Base-by-base conservation (phyloP, 1,284 basidiomycete species). In the Moesziomyces sp. region DNA sequence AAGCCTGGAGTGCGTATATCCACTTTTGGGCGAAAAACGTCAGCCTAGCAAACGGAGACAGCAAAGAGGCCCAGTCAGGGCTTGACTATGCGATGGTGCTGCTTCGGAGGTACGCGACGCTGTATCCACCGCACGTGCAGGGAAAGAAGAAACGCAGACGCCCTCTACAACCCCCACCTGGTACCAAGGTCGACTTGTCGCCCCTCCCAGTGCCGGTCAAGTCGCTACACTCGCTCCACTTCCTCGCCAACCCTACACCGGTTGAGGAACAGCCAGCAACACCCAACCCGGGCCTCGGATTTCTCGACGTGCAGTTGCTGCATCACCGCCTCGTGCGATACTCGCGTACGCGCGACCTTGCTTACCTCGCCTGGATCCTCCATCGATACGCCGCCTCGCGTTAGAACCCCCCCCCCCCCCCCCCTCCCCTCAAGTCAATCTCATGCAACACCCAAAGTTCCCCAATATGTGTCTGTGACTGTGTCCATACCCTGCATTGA, bases 241-340 rank as follows among this genome's bases (percentile, higher is more conserved):
- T 30, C 46, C 52, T 26, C 26, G 43, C 26, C 24, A n/a, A 24
- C 19, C 50, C 3, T 16, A 34, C 14, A 14, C 19, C 19, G 19
- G 45, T 21, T 14, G n/a, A 44, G 44, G 42, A 40, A 23, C 18
- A 58, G 52, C 38, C 24, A 19, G 14, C 23, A 45, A 24, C 28
- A n/a, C 14, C 19, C 10, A 55, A 7, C 0, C 78, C 78, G 1
- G 49, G 30, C 5, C 54, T 81, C 26, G 50, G 38, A 1, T 81
- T 81, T 28, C 24, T 64, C 13, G 78, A 81, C 40, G 52, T 79
- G 8, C 67, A 81, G 49, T 50, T 81, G 3, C 54, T 81, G 18
- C 78, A 81, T 49, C 80, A 81, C 58, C 58, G 78, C 0, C 52
- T 79, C 35, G 74, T 81, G 3, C 49, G 68, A 18, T 66, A 63